Evolutionary conservation across 352 stramenopile genomes (phyloP), one percentile per base, ranked within the genome.

Genomic region (Thalassiosira delicatula): DNA sequence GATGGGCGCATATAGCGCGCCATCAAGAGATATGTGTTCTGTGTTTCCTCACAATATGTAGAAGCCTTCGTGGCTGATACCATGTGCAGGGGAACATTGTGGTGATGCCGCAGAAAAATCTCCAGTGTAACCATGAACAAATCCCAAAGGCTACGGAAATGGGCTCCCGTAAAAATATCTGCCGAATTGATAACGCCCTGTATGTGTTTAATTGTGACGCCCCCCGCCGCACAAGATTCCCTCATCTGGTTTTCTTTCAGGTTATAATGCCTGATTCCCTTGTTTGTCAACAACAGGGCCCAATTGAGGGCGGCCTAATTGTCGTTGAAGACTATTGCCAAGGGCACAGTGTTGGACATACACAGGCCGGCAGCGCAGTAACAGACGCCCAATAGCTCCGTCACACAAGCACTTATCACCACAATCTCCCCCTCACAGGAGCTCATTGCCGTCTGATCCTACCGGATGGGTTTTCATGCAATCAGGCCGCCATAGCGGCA

Each of bases 151-250:
- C 63, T 40, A 1, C 70, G 62, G 40, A 76, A 85, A n/a, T 75
- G 53, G 40, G 62, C 4, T 42, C 80, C 80, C 0, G 76, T 84
- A 49, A 80, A 84, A 4, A 84, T 76, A 35, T 81, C 77, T 25
- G 25, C 19, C 8, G 69, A 61, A 54, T 84, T 80, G 37, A 73
- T 61, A 11, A 37, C 35, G 4, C 77, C 61, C 8, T 42, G 9
- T 25, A 85, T 63, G 49, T 85, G 53, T 29, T 3, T 23, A n/a
- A 76, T 62, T 12, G 17, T 51, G 11, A 81, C 8, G 14, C 35
- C 30, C 0, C 56, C 25, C 2, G 9, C 9, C 3, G 65, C 23
- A 59, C 66, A 11, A 7, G 44, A 54, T 70, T 85, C 70, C 1
- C 70, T 60, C 29, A 85, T 33, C 0, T 21, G 12, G 35, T 81